Evolutionary conservation across 164 flowering plant genomes (phyloP), one percentile per base, ranked within the genome.

Genomic region (Vitis cinerea): DNA sequence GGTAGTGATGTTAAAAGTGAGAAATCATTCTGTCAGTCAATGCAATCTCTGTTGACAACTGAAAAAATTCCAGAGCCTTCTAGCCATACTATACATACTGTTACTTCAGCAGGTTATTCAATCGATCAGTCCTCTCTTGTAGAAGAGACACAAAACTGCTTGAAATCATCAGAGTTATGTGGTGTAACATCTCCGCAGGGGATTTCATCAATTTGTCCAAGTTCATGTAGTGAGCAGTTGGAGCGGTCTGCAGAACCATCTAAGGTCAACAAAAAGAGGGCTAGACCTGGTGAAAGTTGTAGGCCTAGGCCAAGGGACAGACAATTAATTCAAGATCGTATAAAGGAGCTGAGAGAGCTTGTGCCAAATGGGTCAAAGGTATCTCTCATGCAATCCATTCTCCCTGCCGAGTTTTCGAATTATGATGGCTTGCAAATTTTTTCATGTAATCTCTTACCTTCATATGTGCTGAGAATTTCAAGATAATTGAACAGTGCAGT

Each of bases 231-330:
- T 69, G 88, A 85, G 66, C 85, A 73, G 69, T 61, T 82, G 56
- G 82, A 81, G 23, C 83, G 75, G 77, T 75, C 80, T 31, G 68
- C 72, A 50, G 87, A 83, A 74, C 77, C 79, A 50, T 31, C 67
- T 52, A 92, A 87, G 77, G 70, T 71, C 37, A 78, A 59, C 63
- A 87, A 78, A 70, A 92, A 87, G 80, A 84, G 94, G 77, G 83
- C 91, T 57, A 88, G 85, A 72, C 87, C 93, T 68, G 91, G 91
- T 73, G 96, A 90, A 79, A 90, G 68, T 76, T 73, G 70, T 61
- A 83, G 92, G 75, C 93, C 96, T 48, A 77, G 96, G 74, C 96
- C 98, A 37, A 83, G 92, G 75, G 94, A 92, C 75, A 85, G 96
- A 71, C 96, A 90, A 66, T 77, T 90, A 71, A 92, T 92, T 66